Evolutionary conservation across 306 rosid genomes (phyloP).

Genomic region (Gleditsia sinensis): DNA sequence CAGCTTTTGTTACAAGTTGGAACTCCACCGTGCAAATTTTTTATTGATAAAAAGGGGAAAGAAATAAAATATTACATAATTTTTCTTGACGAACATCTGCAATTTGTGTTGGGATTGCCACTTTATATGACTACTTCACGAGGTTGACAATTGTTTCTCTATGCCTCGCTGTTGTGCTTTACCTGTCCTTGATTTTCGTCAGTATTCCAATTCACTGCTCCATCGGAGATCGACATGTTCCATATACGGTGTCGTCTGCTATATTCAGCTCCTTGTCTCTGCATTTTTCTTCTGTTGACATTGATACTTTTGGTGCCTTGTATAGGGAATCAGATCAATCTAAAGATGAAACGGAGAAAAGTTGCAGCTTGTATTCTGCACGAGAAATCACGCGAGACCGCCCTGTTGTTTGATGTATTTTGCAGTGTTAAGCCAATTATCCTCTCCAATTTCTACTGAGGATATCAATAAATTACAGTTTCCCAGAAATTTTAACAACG

Average conservation of each 20-base stretch:
- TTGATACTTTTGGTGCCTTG: background rate
- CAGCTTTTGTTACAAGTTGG: background rate
- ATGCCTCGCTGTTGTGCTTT: background rate
- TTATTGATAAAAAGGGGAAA: background rate
- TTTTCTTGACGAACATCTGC: background rate
- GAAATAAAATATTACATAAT: background rate
- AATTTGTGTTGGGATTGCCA: background rate
- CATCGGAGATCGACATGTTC: too few species aligned
- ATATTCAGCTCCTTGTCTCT: background rate
- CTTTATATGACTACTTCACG: background rate
- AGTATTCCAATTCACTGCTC: background rate
- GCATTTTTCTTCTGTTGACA: too few species aligned
- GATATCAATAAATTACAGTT: too few species aligned
- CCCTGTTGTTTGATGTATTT: too few species aligned
- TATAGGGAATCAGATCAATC: background rate
- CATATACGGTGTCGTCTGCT: background rate
- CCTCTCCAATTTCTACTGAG: too few species aligned
- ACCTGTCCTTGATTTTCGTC: too few species aligned
- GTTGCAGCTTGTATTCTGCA: too few species aligned
- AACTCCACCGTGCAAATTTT: background rate
- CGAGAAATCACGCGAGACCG: too few species aligned
- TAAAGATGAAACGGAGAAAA: too few species aligned
- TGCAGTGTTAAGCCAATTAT: too few species aligned
- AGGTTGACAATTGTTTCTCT: background rate
- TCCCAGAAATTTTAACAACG: too few species aligned